A percentile compares a stretch with the other conserved stretches of the same genome.
phyloP scores from a whole-genome alignment of 176 grass and related monocot genomes.

The Cenchrus purpureus region DNA sequence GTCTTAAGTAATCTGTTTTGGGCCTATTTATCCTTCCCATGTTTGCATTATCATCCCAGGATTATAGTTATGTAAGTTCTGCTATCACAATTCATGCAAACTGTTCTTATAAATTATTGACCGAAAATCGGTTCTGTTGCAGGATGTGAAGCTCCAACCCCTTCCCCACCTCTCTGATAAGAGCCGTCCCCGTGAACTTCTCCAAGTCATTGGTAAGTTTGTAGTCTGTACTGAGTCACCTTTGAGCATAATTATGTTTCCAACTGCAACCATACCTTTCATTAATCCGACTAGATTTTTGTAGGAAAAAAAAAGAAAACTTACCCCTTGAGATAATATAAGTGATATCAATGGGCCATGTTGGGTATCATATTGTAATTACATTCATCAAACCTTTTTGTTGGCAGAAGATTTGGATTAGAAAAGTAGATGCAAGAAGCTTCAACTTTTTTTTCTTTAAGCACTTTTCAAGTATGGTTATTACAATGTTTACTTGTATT shows the following conservation, averaged over 20 bases:
- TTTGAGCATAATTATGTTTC: constrained; percentile 9
- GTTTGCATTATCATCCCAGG: neutral
- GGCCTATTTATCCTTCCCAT: constrained; percentile 2
- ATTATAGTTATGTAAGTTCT: neutral
- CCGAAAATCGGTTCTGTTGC: constrained; percentile 31
- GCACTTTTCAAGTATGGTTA: neutral
- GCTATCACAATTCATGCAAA: constrained; percentile 24
- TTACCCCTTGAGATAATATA: neutral
- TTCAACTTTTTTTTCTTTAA: neutral
- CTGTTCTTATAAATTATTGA: constrained; percentile 38
- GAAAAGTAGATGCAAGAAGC: neutral
- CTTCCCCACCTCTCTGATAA: constrained; percentile 69
- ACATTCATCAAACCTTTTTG: neutral
- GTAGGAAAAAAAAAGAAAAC: neutral
- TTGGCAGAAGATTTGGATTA: neutral
- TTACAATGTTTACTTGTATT: constrained; percentile 9
- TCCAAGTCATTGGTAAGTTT: constrained; percentile 84
- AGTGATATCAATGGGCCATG: too few relatives aligned
- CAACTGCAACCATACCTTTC: neutral
- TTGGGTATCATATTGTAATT: neutral
- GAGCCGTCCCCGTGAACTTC: constrained; percentile 61
- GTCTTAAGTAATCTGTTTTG: constrained; percentile 26
- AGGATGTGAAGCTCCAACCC: constrained; percentile 85
- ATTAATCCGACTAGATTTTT: constrained; percentile 20
- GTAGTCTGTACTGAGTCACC: constrained; percentile 4